phyloP scores from a whole-genome alignment of 495 filamentous ascomycete species.

The Trichoderma parareesei region DNA sequence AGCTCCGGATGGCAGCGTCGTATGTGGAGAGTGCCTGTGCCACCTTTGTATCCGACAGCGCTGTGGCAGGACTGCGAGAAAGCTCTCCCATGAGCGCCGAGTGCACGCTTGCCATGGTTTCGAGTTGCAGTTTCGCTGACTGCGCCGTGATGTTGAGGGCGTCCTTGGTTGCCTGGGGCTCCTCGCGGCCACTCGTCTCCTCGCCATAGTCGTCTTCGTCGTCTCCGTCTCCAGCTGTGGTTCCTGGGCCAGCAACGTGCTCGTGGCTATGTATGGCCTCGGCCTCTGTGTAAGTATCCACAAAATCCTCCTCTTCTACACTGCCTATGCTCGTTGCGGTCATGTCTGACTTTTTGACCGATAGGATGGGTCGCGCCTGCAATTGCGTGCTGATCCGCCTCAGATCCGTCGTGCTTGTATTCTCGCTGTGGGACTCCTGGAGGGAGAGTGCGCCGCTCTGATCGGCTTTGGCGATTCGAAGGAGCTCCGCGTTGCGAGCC shows the following conservation, averaged over 20 bases:
- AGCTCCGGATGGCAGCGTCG: constrained; percentile 61
- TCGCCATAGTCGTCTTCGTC: constrained; percentile 85
- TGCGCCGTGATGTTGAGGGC: constrained; percentile 93
- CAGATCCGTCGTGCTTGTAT: constrained; percentile 36
- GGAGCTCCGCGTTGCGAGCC: constrained; percentile 60
- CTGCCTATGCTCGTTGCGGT: constrained; percentile 32
- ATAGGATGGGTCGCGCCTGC: constrained; percentile 24
- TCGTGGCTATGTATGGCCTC: neutral
- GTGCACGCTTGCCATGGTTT: constrained; percentile 76
- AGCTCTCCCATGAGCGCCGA: constrained; percentile 70
- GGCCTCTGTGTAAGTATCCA: constrained; percentile 10
- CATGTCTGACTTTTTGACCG: constrained; percentile 21
- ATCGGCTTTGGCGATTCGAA: constrained; percentile 57
- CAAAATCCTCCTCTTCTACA: constrained; percentile 30
- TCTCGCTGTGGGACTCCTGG: constrained; percentile 43
- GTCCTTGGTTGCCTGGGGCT: constrained; percentile 68
- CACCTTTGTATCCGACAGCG: constrained; percentile 66
- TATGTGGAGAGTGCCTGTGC: constrained; percentile 58
- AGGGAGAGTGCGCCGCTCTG: constrained; percentile 23
- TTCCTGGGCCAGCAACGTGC: neutral
- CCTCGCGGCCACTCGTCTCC: constrained; percentile 70
- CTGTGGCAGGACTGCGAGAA: constrained; percentile 55
- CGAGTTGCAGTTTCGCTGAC: constrained; percentile 85
- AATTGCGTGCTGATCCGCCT: constrained; percentile 39
- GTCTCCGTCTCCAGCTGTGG: constrained; percentile 40